Base-by-base conservation (phyloP, 2,329 filamentous ascomycete genomes). In the Trichoderma sp. region DNA sequence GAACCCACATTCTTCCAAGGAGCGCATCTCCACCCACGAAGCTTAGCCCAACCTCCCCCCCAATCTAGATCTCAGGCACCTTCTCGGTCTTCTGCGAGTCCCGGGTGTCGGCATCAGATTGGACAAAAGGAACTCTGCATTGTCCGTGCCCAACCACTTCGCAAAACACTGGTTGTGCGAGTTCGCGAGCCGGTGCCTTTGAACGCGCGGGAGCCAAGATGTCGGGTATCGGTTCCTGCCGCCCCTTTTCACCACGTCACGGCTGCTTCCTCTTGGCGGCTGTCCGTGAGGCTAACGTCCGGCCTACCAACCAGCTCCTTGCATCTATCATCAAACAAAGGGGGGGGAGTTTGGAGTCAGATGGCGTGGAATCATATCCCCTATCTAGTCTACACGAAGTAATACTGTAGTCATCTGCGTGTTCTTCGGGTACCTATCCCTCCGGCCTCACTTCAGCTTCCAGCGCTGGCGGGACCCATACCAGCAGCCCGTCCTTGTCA, bases 401-500 rank as follows among this genome's bases (percentile, higher is more conserved):
- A 48, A 48, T 17, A 45, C 25, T n/a, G 39, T 37, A 35, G 13
- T 27, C 29, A 35, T 52, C 22, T 52, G 37, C 45, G 45, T 53
- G 39, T 61, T 35, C 29, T 15, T 25, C 34, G 48, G 35, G 37
- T 12, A 39, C 34, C 12, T 54, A 60, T 37, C 45, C 58, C 37
- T 19, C 37, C 25, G 15, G 22, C 37, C 63, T 68, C 17, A 64
- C 68, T 4, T 68, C 67, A 13, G 61, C 68, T 5, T 67, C 65
- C 15, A 66, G 60, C 76, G 3, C 77, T 29, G 70, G 79, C 13
- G 82, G 82, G 39, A 90, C 82, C 88, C 88, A 91, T 25, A 91
- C 74, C 72, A 89, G 73, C 25, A 91, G 74, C 0, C 88, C 88
- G 4, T 90, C 87, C 78, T 89, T 89, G 68, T 89, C 87, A 60